Percentiles rank a stretch among this genome's conserved stretches.
Conservation (phyloP, 2,329 filamentous ascomycete genomes). For the Xylogone sp. region DNA sequence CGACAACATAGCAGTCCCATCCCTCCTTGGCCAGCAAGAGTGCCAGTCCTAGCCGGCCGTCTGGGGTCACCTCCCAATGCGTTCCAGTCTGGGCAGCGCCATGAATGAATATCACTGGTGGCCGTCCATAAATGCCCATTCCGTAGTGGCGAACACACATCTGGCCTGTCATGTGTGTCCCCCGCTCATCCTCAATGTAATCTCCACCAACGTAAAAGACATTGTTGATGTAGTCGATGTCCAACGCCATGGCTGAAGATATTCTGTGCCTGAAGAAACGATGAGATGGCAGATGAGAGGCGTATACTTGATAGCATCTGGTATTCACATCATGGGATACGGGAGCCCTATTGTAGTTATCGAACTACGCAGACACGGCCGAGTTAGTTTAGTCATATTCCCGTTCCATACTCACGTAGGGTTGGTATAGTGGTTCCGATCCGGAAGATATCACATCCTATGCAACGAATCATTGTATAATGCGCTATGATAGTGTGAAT, state of each 20-base stretch:
- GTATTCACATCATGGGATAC: too few species aligned
- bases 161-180: conserved; percentile 20
- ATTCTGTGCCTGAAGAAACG: too few species aligned
- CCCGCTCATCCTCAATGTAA: background rate
- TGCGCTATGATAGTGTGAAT: too few species aligned
- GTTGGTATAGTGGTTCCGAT: too few species aligned
- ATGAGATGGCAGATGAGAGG: too few species aligned
- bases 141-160: background rate
- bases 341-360: too few species aligned
- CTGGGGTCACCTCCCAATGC: conserved; percentile 40
- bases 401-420: too few species aligned
- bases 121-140: conserved; percentile 6
- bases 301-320: too few species aligned
- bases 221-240: background rate
- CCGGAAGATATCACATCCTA: too few species aligned
- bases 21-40: conserved; percentile 38
- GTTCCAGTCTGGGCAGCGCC: conserved; percentile 1
- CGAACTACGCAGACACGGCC: too few species aligned
- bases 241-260: background rate
- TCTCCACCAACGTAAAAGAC: conserved; percentile 4
- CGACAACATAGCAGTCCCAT: conserved; percentile 36
- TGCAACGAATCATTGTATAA: too few species aligned
- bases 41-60: conserved; percentile 39
- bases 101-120: conserved; percentile 13
- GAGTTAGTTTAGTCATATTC: too few species aligned